Conservation (phyloP, 202 grass and related monocot species). For the Musa balbisiana region DNA sequence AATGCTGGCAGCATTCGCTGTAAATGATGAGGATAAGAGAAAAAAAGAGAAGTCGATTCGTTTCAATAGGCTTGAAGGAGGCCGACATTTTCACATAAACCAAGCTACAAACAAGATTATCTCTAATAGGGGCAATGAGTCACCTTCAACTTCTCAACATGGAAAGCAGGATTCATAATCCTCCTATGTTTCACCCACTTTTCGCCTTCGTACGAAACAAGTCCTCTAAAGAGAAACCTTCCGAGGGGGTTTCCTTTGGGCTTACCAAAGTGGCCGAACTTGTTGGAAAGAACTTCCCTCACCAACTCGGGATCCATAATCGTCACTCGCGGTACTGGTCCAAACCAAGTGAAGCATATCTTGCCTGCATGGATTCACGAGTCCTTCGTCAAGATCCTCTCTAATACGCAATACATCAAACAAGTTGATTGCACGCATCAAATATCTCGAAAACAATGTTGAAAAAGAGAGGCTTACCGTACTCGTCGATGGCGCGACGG, state of each 20-base stretch:
- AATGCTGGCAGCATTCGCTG: slow-evolving; percentile 72
- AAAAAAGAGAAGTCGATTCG: not conserved
- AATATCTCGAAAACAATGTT: too few species aligned
- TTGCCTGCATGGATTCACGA: slow-evolving; percentile 34
- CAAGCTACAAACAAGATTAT: not conserved
- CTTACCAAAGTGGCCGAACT: slow-evolving; percentile 53
- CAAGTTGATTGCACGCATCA: too few species aligned
- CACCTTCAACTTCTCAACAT: slow-evolving; percentile 67
- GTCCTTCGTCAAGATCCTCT: too few species aligned
- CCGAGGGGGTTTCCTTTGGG: slow-evolving; percentile 12
- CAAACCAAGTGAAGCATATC: slow-evolving; percentile 56
- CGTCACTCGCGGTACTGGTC: slow-evolving; percentile 33
- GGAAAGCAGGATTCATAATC: slow-evolving; percentile 77
- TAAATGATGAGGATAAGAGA: not conserved
- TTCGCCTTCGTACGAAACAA: slow-evolving; percentile 46
- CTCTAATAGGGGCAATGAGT: not conserved
- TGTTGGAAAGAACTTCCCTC: slow-evolving; percentile 59
- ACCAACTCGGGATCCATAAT: slow-evolving; percentile 49
- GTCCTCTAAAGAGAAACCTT: slow-evolving; percentile 30
- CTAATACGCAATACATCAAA: too few species aligned
- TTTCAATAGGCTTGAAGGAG: not conserved
- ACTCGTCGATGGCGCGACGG: not conserved
- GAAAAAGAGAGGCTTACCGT: not conserved
- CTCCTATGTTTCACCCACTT: slow-evolving; percentile 78
- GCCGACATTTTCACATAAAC: not conserved